Evolutionary conservation across 2,329 filamentous ascomycete species (phyloP), one percentile per base, ranked within the genome.

Genomic region (Epichloe gansuensis): DNA sequence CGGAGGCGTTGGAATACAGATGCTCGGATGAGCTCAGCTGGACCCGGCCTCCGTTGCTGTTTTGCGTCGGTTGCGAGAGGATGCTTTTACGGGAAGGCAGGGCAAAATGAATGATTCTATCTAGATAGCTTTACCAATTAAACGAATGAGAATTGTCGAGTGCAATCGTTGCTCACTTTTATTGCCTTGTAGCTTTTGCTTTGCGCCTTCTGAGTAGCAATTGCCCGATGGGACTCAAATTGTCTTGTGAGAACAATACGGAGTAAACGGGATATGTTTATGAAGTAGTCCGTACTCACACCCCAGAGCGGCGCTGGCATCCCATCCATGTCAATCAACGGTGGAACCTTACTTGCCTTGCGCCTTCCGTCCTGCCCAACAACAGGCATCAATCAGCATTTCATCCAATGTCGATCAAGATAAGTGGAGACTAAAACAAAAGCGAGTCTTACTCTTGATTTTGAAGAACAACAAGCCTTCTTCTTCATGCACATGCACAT

Each of bases 331-430:
- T 23, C 23, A 23, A 23, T 23, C 23, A 23, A 23, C 23, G 3
- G 23, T 23, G 23, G 23, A 23, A 23, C 23, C 23, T 23, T 23
- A 4, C 23, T 23, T 23, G 23, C 23, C 23, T 23, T 4, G 23
- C 23, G 23, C 23, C 1, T 3, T 13, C 11, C n/a, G 5, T 50
- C 44, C 48, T 9, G 3, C 43, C 48, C 28, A 31, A 38, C 41
- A 45, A 39, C 55, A 61, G 60, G 58, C 61, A 61, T 31, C 51
- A 51, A 31, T 31, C 28, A 31, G 48, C 54, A 50, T 47, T 57
- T 41, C 42, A 50, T 31, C 28, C 28, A 31, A 31, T 11, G 28
- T 11, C 28, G 8, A 11, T 31, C 8, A 11, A 31, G 28, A 31
- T 31, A 31, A 31, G 28, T 31, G 28, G 28, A 50, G 17, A 44